Base-by-base conservation (phyloP, 2,329 filamentous ascomycete species). In the Colletotrichum lindemuthianum region DNA sequence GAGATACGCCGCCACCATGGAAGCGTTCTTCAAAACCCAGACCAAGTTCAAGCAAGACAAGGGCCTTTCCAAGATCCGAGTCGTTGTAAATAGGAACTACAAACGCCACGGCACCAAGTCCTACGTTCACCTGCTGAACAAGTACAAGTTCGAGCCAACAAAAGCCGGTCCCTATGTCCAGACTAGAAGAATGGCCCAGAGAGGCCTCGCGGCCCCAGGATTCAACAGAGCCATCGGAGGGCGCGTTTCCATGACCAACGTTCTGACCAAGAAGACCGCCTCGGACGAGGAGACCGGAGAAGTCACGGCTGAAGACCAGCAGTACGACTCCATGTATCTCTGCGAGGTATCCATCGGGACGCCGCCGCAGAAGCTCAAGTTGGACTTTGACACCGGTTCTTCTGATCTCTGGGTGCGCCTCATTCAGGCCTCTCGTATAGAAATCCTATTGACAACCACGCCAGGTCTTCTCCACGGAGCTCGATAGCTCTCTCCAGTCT, bases 351-450 rank as follows among this genome's bases (percentile, higher is more conserved):
- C 75, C 15, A 77, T 82, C 13, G 80, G 80, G 6, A 79, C 78
- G 3, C 80, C 80, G 2, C 73, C 77, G 4, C 90, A 92, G 76
- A 84, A 82, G 4, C 71, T 93, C 61, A 86, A 88, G 71, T 77
- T 93, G 72, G 87, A 92, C 73, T 91, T 93, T 72, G 90, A 93
- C 76, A 90, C 89, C 13, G 90, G 90, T 59, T 92, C 90, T 2
- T 86, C 90, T 11, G 90, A 92, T 75, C 82, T 92, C 79, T 93
- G 90, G 90, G 85, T 90, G 37, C 90, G 24, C 24, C 24, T 24
- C 24, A 24, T 24, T 24, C 24, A 24, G 24, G 24, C 24, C 24
- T 4, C 5, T 4, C 5, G 24, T 24, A 24, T 4, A 24, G 24
- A 24, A 24, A 24, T 24, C 24, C 15, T 2, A 53, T 34, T 65